phyloP scores from a whole-genome alignment of 306 rosid genomes.

The Fragaria ananassa region DNA sequence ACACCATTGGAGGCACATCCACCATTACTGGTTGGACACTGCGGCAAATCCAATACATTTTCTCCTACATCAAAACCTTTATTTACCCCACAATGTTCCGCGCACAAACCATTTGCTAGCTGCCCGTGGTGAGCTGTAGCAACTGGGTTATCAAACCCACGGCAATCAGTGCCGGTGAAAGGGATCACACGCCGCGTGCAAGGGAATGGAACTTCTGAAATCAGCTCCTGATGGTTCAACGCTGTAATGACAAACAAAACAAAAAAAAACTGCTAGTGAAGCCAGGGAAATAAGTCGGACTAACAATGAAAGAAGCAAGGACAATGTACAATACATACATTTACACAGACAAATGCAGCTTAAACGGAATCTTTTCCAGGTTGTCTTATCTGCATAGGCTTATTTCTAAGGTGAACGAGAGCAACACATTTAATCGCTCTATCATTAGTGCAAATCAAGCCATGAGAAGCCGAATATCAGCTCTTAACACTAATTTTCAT shows the following conservation, averaged over 20 bases:
- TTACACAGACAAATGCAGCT: background rate
- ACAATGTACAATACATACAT: background rate
- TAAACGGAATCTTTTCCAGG: background rate
- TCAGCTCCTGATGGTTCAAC: constrained; percentile 39
- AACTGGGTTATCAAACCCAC: constrained; percentile 36
- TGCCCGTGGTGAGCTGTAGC: constrained; percentile 28
- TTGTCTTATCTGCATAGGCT: background rate
- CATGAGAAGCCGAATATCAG: too few relatives aligned
- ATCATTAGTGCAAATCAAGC: background rate
- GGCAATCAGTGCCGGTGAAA: constrained; percentile 29
- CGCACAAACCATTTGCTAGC: constrained; percentile 30
- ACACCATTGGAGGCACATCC: constrained; percentile 43
- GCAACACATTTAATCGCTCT: background rate
- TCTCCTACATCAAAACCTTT: constrained; percentile 28
- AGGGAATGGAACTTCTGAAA: constrained; percentile 44
- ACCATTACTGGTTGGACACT: constrained; percentile 37
- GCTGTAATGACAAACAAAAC: constrained; percentile 34
- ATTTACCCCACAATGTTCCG: constrained; percentile 24
- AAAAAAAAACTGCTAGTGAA: background rate
- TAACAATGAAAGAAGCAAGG: background rate
- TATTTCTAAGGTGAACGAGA: background rate
- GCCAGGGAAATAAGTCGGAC: background rate
- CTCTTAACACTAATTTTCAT: constrained; percentile 17
- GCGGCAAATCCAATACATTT: constrained; percentile 33
- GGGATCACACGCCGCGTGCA: constrained; percentile 34